phyloP scores from a whole-genome alignment of 768 basidiomycete species.

The Macrocybe gigantea region DNA sequence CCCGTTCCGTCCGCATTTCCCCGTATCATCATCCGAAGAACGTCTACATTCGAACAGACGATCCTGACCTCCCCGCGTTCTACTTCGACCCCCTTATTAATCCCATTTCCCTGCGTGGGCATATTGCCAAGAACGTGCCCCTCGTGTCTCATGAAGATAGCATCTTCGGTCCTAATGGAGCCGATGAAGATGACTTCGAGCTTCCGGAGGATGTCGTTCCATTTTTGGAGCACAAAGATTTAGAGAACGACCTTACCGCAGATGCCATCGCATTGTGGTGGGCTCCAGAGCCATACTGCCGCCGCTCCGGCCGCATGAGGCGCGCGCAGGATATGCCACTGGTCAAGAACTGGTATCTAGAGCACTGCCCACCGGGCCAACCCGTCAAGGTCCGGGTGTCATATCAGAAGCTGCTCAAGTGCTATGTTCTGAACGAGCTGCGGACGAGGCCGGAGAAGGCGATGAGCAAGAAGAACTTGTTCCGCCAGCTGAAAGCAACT shows the following conservation, averaged over 20 bases:
- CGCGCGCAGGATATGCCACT: conserved; percentile 93
- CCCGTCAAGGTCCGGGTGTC: conserved; percentile 98
- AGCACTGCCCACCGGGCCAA: conserved; percentile 95
- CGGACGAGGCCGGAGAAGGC: conserved; percentile 88
- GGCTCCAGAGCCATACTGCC: conserved; percentile 94
- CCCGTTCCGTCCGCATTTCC: conserved; percentile 88
- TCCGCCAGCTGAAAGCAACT: conserved; percentile 94
- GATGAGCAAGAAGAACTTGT: conserved; percentile 97
- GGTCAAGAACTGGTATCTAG: conserved; percentile 98
- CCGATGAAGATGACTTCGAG: conserved; percentile 84
- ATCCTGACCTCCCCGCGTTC: conserved; percentile 98
- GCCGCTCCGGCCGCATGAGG: conserved; percentile 87
- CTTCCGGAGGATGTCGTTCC: conserved; percentile 73
- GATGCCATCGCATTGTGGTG: conserved; percentile 98
- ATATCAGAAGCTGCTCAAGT: conserved; percentile 96
- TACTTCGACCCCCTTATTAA: conserved; percentile 99
- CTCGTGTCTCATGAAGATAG: conserved; percentile 84
- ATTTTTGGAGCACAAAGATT: conserved; percentile 71
- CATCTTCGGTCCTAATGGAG: conserved; percentile 85
- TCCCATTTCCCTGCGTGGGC: conserved; percentile 89
- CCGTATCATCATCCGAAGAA: conserved; percentile 94
- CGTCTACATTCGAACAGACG: conserved; percentile 98
- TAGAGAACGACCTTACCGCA: conserved; percentile 89
- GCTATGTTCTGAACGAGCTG: conserved; percentile 92
- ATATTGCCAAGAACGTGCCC: conserved; percentile 76